These are phyloP conservation scores for Colletotrichum sp. DNA, from an alignment of 2,329 filamentous ascomycete species.

Conservation along the genomic window DNA sequence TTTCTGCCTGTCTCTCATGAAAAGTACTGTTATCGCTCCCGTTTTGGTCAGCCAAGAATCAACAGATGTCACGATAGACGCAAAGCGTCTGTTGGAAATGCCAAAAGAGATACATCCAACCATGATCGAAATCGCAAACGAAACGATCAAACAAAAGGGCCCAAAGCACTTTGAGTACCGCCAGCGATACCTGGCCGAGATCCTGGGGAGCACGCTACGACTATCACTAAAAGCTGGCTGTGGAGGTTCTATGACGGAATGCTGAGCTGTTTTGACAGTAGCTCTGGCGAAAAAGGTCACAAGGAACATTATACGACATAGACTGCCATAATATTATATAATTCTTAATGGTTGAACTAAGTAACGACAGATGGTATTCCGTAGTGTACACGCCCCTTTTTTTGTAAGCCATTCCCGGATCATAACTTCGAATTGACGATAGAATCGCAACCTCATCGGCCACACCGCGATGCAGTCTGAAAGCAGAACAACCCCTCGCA, in stretches of 20 bases:
- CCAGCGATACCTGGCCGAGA: not conserved
- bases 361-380: not conserved
- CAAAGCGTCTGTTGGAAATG: not conserved
- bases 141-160: not conserved
- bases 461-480: not conserved
- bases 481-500: not conserved
- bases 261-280: not conserved
- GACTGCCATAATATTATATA: not conserved
- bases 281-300: not conserved
- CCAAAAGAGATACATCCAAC: not conserved
- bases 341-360: not conserved
- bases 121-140: not conserved
- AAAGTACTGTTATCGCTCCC: not conserved
- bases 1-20: not conserved
- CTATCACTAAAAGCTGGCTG: not conserved
- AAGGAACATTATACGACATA: not conserved
- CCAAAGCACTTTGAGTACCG: not conserved
- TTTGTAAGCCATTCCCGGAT: not conserved
- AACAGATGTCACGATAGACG: not conserved
- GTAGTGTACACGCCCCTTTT: not conserved
- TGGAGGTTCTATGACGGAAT: not conserved
- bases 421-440: not conserved
- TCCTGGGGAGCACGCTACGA: not conserved
- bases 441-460: not conserved
- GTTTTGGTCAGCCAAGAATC: not conserved